These are phyloP conservation scores for Rhodotorula graminis DNA, from an alignment of 768 basidiomycete genomes.

Conservation along the genomic window DNA sequence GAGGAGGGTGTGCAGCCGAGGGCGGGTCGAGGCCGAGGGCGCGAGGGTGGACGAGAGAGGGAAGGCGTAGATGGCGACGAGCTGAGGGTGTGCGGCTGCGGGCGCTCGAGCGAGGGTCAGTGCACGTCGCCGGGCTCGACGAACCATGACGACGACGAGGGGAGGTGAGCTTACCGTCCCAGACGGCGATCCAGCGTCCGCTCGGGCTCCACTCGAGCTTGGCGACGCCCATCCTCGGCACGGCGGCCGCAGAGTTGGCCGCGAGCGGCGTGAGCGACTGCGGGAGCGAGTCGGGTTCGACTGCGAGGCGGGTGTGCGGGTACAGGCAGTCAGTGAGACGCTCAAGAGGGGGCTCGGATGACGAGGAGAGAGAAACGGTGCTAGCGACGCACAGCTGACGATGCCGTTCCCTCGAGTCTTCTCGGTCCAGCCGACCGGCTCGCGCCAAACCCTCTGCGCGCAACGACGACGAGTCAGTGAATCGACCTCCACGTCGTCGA, in stretches of 20 bases:
- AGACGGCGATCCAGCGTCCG: conserved; percentile 8
- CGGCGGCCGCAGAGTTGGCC: background rate
- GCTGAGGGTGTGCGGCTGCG: conserved; percentile 13
- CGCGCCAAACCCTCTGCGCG: conserved; percentile 23
- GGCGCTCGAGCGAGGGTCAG: background rate
- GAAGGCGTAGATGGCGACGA: conserved; percentile 20
- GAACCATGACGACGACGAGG: background rate
- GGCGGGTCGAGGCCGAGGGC: background rate
- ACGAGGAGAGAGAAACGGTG: background rate
- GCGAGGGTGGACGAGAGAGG: background rate
- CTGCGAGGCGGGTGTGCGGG: background rate
- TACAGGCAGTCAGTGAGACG: background rate
- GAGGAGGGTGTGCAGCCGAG: background rate
- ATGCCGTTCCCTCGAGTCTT: conserved; percentile 30
- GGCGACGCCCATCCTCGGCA: conserved; percentile 29
- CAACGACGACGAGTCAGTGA: too few relatives aligned
- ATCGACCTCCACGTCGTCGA: too few relatives aligned
- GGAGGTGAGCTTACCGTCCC: conserved; percentile 10
- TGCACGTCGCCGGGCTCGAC: background rate
- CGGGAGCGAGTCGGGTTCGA: conserved; percentile 8
- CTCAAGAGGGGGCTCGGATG: background rate
- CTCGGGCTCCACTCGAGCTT: background rate
- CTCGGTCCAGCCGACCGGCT: conserved; percentile 31
- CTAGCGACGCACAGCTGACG: conserved; percentile 21
- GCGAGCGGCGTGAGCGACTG: background rate